These are phyloP conservation scores for Cyanidioschyzon merolae DNA, from an alignment of 23 red algal genomes.

Conservation along the genomic window DNA sequence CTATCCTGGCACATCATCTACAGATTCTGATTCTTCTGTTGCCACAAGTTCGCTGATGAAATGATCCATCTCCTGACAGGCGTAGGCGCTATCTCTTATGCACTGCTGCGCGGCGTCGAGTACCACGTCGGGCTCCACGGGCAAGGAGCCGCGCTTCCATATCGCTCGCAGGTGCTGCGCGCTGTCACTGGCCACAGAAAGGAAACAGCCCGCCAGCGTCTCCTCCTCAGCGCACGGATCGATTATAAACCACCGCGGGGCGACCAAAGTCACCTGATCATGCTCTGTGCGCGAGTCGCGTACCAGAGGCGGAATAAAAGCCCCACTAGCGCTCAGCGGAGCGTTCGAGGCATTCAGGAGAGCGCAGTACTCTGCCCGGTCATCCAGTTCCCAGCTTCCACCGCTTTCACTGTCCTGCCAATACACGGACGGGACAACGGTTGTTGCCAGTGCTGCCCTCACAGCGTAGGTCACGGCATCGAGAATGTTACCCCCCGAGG, in stretches of 20 bases:
- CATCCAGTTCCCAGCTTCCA: conserved; percentile 20
- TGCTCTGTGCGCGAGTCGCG: not conserved
- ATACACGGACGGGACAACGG: conserved; percentile 13
- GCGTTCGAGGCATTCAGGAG: not conserved
- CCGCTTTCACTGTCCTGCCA: not conserved
- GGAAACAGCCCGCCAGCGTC: not conserved
- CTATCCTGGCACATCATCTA: not conserved
- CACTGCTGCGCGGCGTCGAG: not conserved
- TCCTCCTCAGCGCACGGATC: conserved; percentile 12
- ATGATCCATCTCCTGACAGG: not conserved
- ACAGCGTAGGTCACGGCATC: conserved; percentile 18
- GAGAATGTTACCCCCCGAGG: conserved; percentile 17
- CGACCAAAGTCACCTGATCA: not conserved
- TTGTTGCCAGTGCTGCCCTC: conserved; percentile 12
- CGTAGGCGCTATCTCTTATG: not conserved
- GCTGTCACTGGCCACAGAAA: not conserved
- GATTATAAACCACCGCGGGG: not conserved
- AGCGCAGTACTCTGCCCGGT: not conserved
- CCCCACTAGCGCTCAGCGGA: not conserved
- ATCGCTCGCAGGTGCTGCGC: not conserved
- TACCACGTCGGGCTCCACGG: not conserved
- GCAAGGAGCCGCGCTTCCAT: not conserved
- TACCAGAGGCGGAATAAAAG: not conserved
- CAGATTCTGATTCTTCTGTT: not conserved
- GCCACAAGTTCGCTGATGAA: not conserved